A percentile compares a stretch with the other conserved stretches of the same genome.
These are phyloP conservation scores for Ophiocordyceps unilateralis DNA, from an alignment of 2,329 filamentous ascomycete species.

Conservation along the genomic window DNA sequence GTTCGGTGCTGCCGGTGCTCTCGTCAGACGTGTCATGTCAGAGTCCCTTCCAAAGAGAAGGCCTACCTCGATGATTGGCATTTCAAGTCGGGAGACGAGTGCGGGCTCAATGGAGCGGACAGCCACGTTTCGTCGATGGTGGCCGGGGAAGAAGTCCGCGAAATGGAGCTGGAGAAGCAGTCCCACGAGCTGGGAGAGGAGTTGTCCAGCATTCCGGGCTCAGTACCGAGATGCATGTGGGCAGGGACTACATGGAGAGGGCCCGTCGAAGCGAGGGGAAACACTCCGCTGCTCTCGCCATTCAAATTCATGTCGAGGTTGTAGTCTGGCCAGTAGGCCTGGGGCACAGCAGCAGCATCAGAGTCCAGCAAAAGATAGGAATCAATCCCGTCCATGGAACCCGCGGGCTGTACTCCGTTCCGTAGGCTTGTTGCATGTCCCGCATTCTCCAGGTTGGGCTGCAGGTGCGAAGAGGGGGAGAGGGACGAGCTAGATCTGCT, in stretches of 20 bases:
- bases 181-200: conserved; percentile 36
- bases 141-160: conserved; percentile 32
- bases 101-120: conserved; percentile 15
- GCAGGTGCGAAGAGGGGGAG: conserved; percentile 32
- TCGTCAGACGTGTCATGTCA: conserved; percentile 5
- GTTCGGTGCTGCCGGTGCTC: conserved; percentile 12
- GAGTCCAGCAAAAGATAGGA: conserved; percentile 33
- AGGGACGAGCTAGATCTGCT: conserved; percentile 26
- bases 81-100: conserved; percentile 30
- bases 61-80: conserved; percentile 38
- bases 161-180: conserved; percentile 34
- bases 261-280: conserved; percentile 24
- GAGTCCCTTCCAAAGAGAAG: not conserved
- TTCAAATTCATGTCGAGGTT: conserved; percentile 26
- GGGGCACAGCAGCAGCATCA: conserved; percentile 27
- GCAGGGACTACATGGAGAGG: conserved; percentile 37
- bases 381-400: conserved; percentile 28
- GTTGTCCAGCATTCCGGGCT: conserved; percentile 27
- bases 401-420: conserved; percentile 19
- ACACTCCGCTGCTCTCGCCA: conserved; percentile 22
- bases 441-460: conserved; percentile 30
- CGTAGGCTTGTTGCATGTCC: conserved; percentile 29
- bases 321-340: conserved; percentile 33
- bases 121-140: conserved; percentile 31
- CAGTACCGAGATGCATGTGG: conserved; percentile 37